Percentiles rank a stretch among this genome's conserved stretches.
Conservation (phyloP, 306 rosid genomes). For the Cotoneaster glaucophyllus region DNA sequence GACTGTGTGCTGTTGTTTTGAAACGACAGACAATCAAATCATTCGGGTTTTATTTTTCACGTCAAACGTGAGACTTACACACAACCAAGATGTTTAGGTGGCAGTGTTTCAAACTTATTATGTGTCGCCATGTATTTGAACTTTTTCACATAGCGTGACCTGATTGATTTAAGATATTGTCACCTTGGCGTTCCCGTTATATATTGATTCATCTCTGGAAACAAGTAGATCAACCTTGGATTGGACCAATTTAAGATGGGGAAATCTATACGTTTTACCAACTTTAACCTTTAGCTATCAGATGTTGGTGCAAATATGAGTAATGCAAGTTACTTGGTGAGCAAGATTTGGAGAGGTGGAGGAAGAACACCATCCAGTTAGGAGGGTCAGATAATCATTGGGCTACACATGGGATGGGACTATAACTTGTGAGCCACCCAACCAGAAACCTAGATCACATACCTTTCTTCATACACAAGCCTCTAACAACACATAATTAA, state of each 20-base stretch:
- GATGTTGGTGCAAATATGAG: neutral
- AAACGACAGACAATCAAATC: neutral
- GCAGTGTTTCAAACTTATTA: no score
- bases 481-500: neutral
- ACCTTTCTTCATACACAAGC: conserved; percentile 6
- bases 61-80: no score
- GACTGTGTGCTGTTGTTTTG: neutral
- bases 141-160: no score
- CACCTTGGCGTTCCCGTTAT: no score
- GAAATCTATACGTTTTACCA: neutral
- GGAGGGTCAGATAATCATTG: neutral
- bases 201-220: neutral
- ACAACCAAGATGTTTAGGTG: no score
- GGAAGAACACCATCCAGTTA: conserved; percentile 22
- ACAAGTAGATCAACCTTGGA: neutral
- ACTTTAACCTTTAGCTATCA: neutral
- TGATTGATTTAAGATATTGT: no score
- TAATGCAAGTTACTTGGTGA: neutral
- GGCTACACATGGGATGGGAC: no score
- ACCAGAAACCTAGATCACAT: no score
- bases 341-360: neutral
- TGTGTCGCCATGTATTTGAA: no score
- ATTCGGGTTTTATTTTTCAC: neutral
- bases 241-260: neutral
- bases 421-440: no score